These are phyloP conservation scores for Danielia oregonensis DNA, from an alignment of 805 yeast species.

Conservation along the genomic window DNA sequence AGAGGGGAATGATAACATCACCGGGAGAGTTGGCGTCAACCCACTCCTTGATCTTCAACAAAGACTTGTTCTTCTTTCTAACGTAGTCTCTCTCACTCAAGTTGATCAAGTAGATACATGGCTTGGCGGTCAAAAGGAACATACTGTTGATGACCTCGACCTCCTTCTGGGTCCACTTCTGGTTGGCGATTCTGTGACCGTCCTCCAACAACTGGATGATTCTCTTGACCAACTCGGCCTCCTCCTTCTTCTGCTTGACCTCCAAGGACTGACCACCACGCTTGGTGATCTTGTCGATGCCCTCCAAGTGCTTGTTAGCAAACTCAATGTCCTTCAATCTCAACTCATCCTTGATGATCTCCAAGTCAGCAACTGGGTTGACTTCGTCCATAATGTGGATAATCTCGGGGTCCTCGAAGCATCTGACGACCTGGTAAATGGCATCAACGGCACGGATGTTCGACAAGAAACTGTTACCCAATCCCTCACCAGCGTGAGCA, in stretches of 20 bases:
- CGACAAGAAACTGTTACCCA: constrained; percentile 69
- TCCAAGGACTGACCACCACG: constrained; percentile 90
- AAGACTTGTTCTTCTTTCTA: constrained; percentile 84
- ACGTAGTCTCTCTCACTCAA: constrained; percentile 84
- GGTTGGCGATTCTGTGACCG: constrained; percentile 86
- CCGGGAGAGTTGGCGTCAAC: constrained; percentile 84
- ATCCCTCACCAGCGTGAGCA: constrained; percentile 56
- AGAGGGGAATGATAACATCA: constrained; percentile 81
- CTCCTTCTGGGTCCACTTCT: constrained; percentile 84
- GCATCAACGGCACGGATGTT: constrained; percentile 73
- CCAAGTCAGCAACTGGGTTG: constrained; percentile 91
- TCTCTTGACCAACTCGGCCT: constrained; percentile 66
- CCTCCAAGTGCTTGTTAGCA: constrained; percentile 75
- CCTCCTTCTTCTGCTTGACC: constrained; percentile 84
- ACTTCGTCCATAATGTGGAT: constrained; percentile 88
- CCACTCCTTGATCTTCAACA: constrained; percentile 84
- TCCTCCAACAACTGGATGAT: constrained; percentile 74
- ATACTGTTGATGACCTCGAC: constrained; percentile 85
- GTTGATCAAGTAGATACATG: constrained; percentile 88
- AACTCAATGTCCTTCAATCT: constrained; percentile 97
- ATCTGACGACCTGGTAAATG: constrained; percentile 61
- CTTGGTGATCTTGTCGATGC: constrained; percentile 71
- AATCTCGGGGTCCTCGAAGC: constrained; percentile 90
- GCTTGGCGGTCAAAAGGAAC: constrained; percentile 90
- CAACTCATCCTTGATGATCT: constrained; percentile 85